Percentiles rank a stretch among this genome's conserved stretches.
Evolutionary conservation across 495 filamentous ascomycete species (phyloP).

Genomic region (Xylaria acuta): DNA sequence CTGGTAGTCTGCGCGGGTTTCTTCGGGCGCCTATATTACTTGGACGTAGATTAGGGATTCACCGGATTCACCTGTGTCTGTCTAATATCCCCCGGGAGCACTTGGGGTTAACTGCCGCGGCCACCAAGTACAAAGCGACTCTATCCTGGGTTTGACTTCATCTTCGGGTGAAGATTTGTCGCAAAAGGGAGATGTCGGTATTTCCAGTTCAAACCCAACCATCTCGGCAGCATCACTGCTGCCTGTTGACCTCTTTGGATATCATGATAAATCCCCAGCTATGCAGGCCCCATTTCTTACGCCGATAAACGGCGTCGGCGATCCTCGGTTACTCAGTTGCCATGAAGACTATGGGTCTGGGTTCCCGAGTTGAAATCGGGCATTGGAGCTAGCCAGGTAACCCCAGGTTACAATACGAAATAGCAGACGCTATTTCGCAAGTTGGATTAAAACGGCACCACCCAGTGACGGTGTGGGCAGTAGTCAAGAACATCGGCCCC

Average conservation of each 20-base stretch:
- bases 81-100: neutral
- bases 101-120: neutral
- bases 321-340: neutral
- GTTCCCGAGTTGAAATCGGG: neutral
- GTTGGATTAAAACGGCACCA: neutral
- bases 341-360: neutral
- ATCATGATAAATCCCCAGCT: neutral
- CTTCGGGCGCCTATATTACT: neutral
- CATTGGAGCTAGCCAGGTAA: neutral
- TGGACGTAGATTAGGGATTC: neutral
- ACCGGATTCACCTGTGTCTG: neutral
- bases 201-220: neutral
- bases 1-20: neutral
- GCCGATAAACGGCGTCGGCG: neutral
- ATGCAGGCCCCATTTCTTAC: neutral
- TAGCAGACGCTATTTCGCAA: neutral
- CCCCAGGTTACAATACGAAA: neutral
- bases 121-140: neutral
- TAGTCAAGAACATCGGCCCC: neutral
- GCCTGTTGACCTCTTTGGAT: neutral
- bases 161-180: neutral
- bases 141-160: neutral
- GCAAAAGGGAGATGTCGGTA: neutral
- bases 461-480: neutral
- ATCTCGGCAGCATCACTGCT: neutral